These are phyloP conservation scores for Pisolithus orientalis DNA, from an alignment of 768 basidiomycete genomes.

Conservation along the genomic window DNA sequence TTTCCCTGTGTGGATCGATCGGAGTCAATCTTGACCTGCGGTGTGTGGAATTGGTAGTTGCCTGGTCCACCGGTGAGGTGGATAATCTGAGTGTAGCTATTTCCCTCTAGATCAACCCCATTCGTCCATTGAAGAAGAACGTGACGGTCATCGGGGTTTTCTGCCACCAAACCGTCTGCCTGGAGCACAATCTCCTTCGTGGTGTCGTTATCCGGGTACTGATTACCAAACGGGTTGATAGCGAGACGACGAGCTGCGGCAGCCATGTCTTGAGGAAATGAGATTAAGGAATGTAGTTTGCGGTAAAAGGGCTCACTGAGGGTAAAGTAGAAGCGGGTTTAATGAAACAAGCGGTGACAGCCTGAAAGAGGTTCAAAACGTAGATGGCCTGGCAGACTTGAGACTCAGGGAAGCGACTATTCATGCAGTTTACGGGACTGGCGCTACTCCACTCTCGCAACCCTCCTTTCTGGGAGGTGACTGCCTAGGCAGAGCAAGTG, in stretches of 20 bases:
- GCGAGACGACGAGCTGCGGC: not conserved
- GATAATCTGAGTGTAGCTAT: not conserved
- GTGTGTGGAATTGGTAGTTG: constrained; percentile 3
- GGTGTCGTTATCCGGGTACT: constrained; percentile 5
- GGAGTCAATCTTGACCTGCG: not conserved
- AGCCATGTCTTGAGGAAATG: not conserved
- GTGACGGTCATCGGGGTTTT: not conserved
- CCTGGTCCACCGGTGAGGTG: constrained; percentile 2
- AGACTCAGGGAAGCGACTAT: not conserved
- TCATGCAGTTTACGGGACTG: no score
- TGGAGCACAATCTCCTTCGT: constrained; percentile 11
- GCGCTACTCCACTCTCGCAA: no score
- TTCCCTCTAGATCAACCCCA: not conserved
- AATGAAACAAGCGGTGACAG: not conserved
- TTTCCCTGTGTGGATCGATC: not conserved
- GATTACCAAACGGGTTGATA: constrained; percentile 1
- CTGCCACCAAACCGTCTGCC: constrained; percentile 7
- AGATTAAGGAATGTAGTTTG: not conserved
- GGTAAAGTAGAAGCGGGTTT: not conserved
- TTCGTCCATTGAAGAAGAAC: constrained; percentile 2
- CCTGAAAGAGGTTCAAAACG: not conserved
- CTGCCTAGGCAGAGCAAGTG: no score
- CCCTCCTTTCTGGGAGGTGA: no score
- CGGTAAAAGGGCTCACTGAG: not conserved
- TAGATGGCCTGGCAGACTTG: not conserved